Conservation (phyloP, 2,329 filamentous ascomycete species). For the Diaporthe caulivora region DNA sequence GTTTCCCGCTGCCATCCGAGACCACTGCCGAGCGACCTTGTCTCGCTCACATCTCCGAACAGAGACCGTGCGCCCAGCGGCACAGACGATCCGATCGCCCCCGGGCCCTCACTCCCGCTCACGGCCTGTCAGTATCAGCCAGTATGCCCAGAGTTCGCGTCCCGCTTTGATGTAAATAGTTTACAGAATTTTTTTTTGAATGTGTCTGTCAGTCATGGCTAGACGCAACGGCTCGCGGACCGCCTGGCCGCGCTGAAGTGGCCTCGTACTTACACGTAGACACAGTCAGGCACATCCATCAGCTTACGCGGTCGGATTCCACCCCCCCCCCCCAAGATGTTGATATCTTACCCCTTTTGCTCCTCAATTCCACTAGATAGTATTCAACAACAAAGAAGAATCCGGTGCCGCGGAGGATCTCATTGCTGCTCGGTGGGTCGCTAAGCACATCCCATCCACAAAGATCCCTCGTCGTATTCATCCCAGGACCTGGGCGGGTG, state of each 20-base stretch:
- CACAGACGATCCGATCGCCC: conserved; percentile 21
- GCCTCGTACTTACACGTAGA: neutral
- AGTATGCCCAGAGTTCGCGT: neutral
- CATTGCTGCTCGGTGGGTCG: conserved; percentile 11
- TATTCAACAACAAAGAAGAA: neutral
- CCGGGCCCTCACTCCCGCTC: neutral
- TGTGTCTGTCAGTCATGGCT: neutral
- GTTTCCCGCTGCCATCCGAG: conserved; percentile 11
- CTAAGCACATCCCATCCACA: conserved; percentile 11
- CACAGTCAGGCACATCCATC: neutral
- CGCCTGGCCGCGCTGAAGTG: neutral
- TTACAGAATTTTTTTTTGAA: neutral
- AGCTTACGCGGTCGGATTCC: conserved; percentile 15
- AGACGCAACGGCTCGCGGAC: neutral
- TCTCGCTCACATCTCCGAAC: conserved; percentile 11
- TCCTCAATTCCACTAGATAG: neutral
- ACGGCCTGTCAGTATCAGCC: neutral
- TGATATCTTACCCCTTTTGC: neutral
- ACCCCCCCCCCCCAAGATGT: neutral
- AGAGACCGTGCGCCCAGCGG: conserved; percentile 12
- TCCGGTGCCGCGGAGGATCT: conserved; percentile 4
- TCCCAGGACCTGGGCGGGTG: conserved; percentile 15
- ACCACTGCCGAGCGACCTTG: conserved; percentile 20
- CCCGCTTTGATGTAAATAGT: too few species aligned
- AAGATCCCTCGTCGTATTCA: conserved; percentile 27